Percentiles rank a stretch among this genome's conserved stretches.
Conservation (phyloP, 208 protist genomes). For the Leptomonas pyrrhocoris region DNA sequence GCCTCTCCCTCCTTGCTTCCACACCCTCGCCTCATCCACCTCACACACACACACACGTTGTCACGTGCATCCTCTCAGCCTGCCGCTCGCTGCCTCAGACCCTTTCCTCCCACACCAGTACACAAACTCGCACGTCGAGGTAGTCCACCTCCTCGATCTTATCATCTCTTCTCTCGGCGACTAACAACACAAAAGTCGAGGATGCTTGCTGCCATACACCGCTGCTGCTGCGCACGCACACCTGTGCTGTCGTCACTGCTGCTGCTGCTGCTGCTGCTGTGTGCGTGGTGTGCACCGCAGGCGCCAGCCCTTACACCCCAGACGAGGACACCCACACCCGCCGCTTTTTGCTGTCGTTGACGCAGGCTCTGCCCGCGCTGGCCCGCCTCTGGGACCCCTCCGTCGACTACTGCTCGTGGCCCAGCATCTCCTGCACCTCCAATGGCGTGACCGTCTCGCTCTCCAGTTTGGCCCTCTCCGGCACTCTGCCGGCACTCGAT, state of each 20-base stretch:
- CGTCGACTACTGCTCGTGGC: conserved; percentile 11
- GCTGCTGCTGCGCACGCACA: background rate
- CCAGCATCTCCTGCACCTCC: background rate
- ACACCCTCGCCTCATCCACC: no score
- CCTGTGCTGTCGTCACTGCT: background rate
- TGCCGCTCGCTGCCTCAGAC: no score
- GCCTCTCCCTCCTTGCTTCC: no score
- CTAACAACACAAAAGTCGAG: no score
- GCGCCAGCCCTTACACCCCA: conserved; percentile 6
- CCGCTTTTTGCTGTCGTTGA: conserved; percentile 8
- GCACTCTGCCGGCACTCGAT: conserved; percentile 8
- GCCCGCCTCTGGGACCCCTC: background rate
- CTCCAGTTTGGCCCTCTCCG: background rate
- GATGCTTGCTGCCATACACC: conserved; percentile 1
- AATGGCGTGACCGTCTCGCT: background rate
- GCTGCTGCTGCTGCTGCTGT: conserved; percentile 7
- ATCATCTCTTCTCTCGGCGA: no score
- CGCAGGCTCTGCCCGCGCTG: conserved; percentile 1
- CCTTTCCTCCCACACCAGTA: no score
- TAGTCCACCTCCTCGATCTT: no score
- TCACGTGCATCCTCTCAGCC: no score
- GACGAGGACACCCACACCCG: conserved; percentile 13
- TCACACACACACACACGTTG: no score
- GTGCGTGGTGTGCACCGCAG: conserved; percentile 3
- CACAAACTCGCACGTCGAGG: no score